Evolutionary conservation across 345 rosid genomes (phyloP).

Genomic region (Pistacia integerrima): DNA sequence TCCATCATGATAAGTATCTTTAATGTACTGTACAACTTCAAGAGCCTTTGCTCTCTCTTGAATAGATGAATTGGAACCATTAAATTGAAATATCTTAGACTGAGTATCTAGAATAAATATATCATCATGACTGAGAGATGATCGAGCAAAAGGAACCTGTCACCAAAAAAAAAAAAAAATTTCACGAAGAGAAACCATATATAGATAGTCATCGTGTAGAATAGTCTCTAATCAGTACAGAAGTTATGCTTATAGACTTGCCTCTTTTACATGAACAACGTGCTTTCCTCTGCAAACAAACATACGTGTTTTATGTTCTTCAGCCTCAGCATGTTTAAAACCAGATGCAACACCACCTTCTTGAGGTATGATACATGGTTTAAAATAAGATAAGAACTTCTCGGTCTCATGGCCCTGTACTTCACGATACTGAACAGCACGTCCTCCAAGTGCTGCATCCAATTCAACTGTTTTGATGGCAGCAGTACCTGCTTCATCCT

Average conservation of each 20-base stretch:
- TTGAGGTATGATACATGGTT: constrained; percentile 96
- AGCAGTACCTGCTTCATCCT: constrained; percentile 97
- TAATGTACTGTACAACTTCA: constrained; percentile 96
- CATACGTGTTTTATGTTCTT: constrained; percentile 77
- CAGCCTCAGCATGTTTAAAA: constrained; percentile 74
- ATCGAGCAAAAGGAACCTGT: constrained; percentile 91
- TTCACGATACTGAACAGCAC: constrained; percentile 99
- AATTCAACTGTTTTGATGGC: constrained; percentile 91
- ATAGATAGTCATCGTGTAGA: not conserved
- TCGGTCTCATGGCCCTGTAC: constrained; percentile 94
- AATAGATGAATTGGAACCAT: constrained; percentile 92
- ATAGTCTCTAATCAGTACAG: not conserved
- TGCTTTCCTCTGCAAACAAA: constrained; percentile 95
- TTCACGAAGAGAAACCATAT: constrained; percentile 13
- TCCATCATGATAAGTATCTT: constrained; percentile 94
- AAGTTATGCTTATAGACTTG: constrained; percentile 35
- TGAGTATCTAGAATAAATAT: constrained; percentile 93
- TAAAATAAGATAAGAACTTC: constrained; percentile 90
- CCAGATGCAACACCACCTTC: constrained; percentile 95
- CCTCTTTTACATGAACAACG: constrained; percentile 95
- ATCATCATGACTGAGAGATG: constrained; percentile 95
- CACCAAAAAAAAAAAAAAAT: constrained; percentile 17
- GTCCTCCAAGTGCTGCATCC: constrained; percentile 99
- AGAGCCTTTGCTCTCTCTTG: constrained; percentile 99
- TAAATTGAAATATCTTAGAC: constrained; percentile 92